Evolutionary conservation across 306 rosid species (phyloP).

Genomic region (Dryas drummondii): DNA sequence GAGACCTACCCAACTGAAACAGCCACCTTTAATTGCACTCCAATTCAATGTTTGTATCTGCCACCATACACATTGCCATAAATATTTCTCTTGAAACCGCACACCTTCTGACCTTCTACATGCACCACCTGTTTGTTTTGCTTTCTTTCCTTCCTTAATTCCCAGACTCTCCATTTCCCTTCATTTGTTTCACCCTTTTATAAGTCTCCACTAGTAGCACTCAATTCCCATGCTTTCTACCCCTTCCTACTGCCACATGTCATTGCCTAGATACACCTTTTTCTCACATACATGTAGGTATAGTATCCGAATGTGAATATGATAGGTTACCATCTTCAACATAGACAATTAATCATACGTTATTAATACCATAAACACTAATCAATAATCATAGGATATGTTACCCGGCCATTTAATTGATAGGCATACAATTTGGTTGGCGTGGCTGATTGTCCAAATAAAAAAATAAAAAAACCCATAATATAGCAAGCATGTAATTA

Average conservation of each 20-base stretch:
- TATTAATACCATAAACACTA: too few relatives aligned
- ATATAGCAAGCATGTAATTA: background rate
- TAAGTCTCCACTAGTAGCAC: conserved; percentile 18
- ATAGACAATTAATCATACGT: background rate
- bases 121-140: too few relatives aligned
- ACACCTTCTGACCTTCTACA: conserved; percentile 25
- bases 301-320: conserved; percentile 27
- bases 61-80: conserved; percentile 60
- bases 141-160: conserved; percentile 44
- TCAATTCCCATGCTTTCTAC: conserved; percentile 16
- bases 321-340: conserved; percentile 20
- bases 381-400: too few relatives aligned
- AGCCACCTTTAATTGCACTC: conserved; percentile 55
- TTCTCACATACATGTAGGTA: conserved; percentile 8
- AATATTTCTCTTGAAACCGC: conserved; percentile 45
- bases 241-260: conserved; percentile 48
- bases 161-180: conserved; percentile 42
- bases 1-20: conserved; percentile 89
- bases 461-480: too few relatives aligned
- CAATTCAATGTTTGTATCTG: conserved; percentile 68
- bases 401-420: too few relatives aligned
- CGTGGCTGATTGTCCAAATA: too few relatives aligned
- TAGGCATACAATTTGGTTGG: too few relatives aligned
- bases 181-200: conserved; percentile 1
- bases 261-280: conserved; percentile 21